Evolutionary conservation across 768 basidiomycete genomes (phyloP), one percentile per base, ranked within the genome.

Genomic region (Lanmaoa pseudosensibilis): DNA sequence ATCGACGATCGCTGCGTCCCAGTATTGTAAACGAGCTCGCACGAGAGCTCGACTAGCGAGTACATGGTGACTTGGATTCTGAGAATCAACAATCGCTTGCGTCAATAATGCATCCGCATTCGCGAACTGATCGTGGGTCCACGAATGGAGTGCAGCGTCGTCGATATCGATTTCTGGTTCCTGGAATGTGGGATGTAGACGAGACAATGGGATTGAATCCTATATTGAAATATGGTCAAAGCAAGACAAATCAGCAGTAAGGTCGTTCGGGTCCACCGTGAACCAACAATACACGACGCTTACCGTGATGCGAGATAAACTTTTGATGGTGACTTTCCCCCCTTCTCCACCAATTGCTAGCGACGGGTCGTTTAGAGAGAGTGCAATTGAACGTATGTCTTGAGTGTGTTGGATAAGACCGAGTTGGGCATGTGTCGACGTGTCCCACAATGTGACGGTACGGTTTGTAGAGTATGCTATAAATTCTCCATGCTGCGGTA

Each of bases 11-110:
- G 55, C 55, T 5, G 25, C 13, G n/a, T 51, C 54, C 49, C 49
- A 51, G 3, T 43, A 13, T 19, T 12, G 16, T 21, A 56, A 18
- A n/a, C 33, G 58, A 19, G 50, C 18, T n/a, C 50, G 11, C 5
- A 56, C 30, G 19, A 59, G 38, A 1, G 58, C 55, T 25, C 50
- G 46, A 47, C 19, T 30, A n/a, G 54, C 54, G 18, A 55, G 32
- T 13, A 27, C 10, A 39, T 48, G 38, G 15, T 54, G 32, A 4
- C 2, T 46, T 34, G 54, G 5, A 21, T 50, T 25, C 8, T 36
- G 38, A 13, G 49, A 39, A 8, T 30, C 13, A 8, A 46, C 13
- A 27, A 56, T 46, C 27, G 44, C 18, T 7, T 30, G 12, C 21
- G 46, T 48, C 13, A 57, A 34, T 3, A 25, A 23, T 12, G 5